Evolutionary conservation across 192 early-diverging fungal species (phyloP).

Genomic region (Pecoramyces ruminantium): DNA sequence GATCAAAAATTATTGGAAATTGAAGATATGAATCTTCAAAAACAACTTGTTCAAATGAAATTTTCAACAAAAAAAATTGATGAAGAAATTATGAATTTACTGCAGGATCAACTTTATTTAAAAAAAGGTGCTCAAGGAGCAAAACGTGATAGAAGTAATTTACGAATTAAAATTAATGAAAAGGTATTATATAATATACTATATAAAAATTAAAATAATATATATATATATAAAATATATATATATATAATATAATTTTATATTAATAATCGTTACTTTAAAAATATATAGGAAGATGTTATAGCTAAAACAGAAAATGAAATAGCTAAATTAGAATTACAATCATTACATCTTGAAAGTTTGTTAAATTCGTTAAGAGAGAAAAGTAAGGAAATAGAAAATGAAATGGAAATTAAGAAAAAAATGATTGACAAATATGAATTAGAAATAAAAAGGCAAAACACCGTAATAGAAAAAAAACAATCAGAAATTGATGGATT

Average conservation of each 20-base stretch:
- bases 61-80: conserved; percentile 15
- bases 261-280: too few relatives aligned
- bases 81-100: conserved; percentile 28
- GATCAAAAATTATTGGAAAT: conserved; percentile 27
- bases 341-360: conserved; percentile 15
- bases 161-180: conserved; percentile 28
- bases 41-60: conserved; percentile 13
- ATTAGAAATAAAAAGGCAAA: conserved; percentile 30
- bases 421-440: conserved; percentile 41
- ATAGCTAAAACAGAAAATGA: conserved; percentile 33
- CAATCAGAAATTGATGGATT: conserved; percentile 38
- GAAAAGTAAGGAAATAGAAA: conserved; percentile 13
- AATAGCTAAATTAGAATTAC: conserved; percentile 19
- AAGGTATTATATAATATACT: conserved; percentile 1
- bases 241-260: too few relatives aligned
- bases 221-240: too few relatives aligned
- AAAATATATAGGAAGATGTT: conserved; percentile 12
- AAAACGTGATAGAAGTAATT: conserved; percentile 17
- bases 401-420: conserved; percentile 25
- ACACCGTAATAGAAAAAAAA: conserved; percentile 39
- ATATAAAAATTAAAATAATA: too few relatives aligned
- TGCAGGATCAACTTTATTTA: conserved; percentile 29
- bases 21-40: conserved; percentile 23
- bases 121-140: conserved; percentile 27
- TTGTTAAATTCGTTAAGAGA: conserved; percentile 17